These are phyloP conservation scores for Talaromyces borbonicus DNA, from an alignment of 495 filamentous ascomycete species.

Conservation along the genomic window DNA sequence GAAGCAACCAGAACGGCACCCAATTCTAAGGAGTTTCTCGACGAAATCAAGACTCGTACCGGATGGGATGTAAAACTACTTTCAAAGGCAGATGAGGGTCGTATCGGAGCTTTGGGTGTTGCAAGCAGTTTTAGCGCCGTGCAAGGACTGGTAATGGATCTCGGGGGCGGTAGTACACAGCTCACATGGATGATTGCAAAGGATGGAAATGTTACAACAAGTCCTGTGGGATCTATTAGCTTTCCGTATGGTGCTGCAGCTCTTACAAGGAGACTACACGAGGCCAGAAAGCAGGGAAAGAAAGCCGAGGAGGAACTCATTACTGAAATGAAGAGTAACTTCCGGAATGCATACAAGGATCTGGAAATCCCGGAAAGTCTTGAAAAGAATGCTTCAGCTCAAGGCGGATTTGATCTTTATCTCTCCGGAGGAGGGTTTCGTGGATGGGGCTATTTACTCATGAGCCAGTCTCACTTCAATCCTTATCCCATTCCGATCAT, in stretches of 20 bases:
- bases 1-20: slow-evolving; percentile 78
- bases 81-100: slow-evolving; percentile 69
- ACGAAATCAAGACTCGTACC: slow-evolving; percentile 47
- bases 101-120: slow-evolving; percentile 75
- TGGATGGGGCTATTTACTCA: slow-evolving; percentile 80
- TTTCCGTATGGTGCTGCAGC: slow-evolving; percentile 86
- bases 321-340: slow-evolving; percentile 45
- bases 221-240: slow-evolving; percentile 35
- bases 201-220: slow-evolving; percentile 40
- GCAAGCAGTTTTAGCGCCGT: slow-evolving; percentile 62
- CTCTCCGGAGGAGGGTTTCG: slow-evolving; percentile 86
- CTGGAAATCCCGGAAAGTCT: slow-evolving; percentile 47
- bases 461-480: slow-evolving; percentile 51
- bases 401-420: slow-evolving; percentile 61
- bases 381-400: slow-evolving; percentile 24
- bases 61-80: slow-evolving; percentile 63
- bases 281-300: slow-evolving; percentile 26
- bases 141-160: slow-evolving; percentile 70
- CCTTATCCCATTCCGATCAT: slow-evolving; percentile 81
- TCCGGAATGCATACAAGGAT: slow-evolving; percentile 50
- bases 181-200: slow-evolving; percentile 70
- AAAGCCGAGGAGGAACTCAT: slow-evolving; percentile 32
- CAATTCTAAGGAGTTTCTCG: slow-evolving; percentile 60
- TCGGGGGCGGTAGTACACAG: slow-evolving; percentile 86
- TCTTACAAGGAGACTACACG: slow-evolving; percentile 50